These are phyloP conservation scores for Hypoxylon intermedium DNA, from an alignment of 495 filamentous ascomycete genomes.

Conservation along the genomic window DNA sequence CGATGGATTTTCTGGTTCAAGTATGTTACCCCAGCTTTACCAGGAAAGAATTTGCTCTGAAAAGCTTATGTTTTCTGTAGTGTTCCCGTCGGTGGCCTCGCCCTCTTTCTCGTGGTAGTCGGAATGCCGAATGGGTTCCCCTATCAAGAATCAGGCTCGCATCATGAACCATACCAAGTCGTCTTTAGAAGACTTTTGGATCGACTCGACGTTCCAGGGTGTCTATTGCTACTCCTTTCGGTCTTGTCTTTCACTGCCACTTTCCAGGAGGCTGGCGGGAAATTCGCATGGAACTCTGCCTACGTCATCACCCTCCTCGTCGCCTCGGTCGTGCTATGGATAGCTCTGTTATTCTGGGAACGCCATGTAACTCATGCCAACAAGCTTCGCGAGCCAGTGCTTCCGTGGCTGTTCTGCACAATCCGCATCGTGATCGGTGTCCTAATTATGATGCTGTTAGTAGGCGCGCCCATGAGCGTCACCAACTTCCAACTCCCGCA, in stretches of 20 bases:
- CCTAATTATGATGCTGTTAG: no score
- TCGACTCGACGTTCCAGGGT: background rate
- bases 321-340: background rate
- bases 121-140: no score
- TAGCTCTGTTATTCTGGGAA: background rate
- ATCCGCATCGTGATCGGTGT: background rate
- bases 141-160: background rate
- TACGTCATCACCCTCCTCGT: background rate
- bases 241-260: background rate
- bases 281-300: background rate
- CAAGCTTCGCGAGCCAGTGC: background rate
- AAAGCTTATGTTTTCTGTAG: no score
- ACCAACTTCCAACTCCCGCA: conserved; percentile 56
- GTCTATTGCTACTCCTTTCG: background rate
- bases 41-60: no score
- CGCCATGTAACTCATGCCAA: background rate
- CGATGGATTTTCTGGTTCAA: background rate
- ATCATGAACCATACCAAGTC: background rate
- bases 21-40: background rate
- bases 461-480: conserved; percentile 30
- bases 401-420: background rate
- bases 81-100: no score
- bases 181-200: no score
- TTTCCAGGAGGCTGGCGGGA: background rate
- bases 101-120: no score